Percentiles rank a stretch among this genome's conserved stretches.
These are phyloP conservation scores for Haplosporangium sp. DNA, from an alignment of 371 early-diverging fungal genomes.

Conservation along the genomic window DNA sequence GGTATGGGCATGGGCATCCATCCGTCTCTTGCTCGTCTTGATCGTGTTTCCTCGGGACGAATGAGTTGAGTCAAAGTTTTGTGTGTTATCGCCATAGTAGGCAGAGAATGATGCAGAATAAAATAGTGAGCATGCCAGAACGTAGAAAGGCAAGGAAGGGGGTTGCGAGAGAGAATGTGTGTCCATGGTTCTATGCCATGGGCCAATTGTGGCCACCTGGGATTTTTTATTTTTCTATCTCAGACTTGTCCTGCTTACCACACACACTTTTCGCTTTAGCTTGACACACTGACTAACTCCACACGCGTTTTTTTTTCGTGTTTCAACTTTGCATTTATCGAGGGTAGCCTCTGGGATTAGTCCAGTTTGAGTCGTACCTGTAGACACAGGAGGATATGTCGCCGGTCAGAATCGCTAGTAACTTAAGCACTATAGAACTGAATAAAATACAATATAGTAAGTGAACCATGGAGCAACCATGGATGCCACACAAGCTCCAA, in stretches of 20 bases:
- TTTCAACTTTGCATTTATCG: not conserved
- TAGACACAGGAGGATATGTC: not conserved
- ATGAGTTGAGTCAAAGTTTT: too few species aligned
- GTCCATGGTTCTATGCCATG: not conserved
- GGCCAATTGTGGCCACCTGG: not conserved
- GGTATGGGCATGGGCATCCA: too few species aligned
- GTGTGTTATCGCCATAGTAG: too few species aligned
- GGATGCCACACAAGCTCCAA: too few species aligned
- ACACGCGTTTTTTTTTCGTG: not conserved
- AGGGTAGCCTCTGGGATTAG: not conserved
- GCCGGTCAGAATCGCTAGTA: not conserved
- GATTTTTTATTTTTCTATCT: constrained; percentile 1
- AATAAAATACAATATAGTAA: too few species aligned
- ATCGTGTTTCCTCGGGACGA: too few species aligned
- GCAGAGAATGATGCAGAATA: too few species aligned
- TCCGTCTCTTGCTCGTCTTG: too few species aligned
- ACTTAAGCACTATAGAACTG: not conserved
- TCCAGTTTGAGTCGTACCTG: not conserved
- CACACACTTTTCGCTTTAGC: not conserved
- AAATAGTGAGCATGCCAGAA: too few species aligned
- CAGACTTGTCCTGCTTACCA: constrained; percentile 1
- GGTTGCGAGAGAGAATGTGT: not conserved
- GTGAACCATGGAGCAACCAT: too few species aligned
- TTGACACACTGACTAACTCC: not conserved
- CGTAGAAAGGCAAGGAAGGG: not conserved